A percentile compares a stretch with the other conserved stretches of the same genome.
Conservation (phyloP, 176 grass and related monocot species). For the Avena insularis region DNA sequence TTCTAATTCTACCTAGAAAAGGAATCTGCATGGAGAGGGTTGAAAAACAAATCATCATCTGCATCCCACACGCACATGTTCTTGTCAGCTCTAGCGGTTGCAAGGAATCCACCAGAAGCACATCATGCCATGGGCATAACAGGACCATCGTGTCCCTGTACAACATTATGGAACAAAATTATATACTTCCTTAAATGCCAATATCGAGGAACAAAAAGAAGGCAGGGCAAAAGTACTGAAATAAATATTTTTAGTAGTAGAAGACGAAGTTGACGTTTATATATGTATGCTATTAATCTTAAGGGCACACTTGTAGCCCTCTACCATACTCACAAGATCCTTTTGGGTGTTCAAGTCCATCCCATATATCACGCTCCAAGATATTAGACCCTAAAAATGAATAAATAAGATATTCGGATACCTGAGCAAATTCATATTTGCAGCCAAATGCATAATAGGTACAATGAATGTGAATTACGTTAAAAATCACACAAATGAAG, state of each 20-base stretch:
- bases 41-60: conserved; percentile 67
- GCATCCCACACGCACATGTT: conserved; percentile 89
- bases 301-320: too few relatives aligned
- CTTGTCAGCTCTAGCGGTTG: conserved; percentile 89
- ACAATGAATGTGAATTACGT: too few relatives aligned
- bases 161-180: conserved; percentile 29
- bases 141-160: conserved; percentile 90
- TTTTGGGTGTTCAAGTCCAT: too few relatives aligned
- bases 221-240: neutral
- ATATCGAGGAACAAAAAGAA: neutral
- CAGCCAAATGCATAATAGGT: too few relatives aligned
- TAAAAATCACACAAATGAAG: too few relatives aligned
- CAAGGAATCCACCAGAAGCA: conserved; percentile 91
- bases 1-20: too few relatives aligned
- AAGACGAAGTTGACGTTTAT: neutral
- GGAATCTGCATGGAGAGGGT: too few relatives aligned
- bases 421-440: too few relatives aligned
- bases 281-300: neutral
- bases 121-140: conserved; percentile 89
- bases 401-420: too few relatives aligned
- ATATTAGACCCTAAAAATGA: too few relatives aligned
- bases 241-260: neutral
- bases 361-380: too few relatives aligned
- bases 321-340: too few relatives aligned
- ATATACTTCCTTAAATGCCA: neutral